phyloP scores from a whole-genome alignment of 164 flowering plant species.

The Umbellularia californica region DNA sequence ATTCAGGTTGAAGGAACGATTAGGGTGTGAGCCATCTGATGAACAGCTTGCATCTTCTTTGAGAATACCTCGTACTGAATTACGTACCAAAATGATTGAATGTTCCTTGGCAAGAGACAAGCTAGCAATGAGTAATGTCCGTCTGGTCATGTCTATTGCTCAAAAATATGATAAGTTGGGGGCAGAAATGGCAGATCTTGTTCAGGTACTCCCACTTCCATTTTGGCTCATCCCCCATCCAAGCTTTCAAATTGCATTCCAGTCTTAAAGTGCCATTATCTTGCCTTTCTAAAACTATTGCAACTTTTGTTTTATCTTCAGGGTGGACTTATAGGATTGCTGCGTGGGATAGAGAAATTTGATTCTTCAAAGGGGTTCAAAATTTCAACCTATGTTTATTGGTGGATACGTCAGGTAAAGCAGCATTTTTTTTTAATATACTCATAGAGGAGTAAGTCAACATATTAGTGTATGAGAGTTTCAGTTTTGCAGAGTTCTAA shows the following conservation, averaged over 20 bases:
- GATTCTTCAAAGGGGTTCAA: constrained; percentile 94
- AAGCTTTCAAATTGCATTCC: not conserved
- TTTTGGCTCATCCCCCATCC: not conserved
- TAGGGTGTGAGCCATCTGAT: constrained; percentile 86
- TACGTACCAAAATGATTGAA: constrained; percentile 56
- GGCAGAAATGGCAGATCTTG: constrained; percentile 88
- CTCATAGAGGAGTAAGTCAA: not conserved
- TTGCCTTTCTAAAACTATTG: not conserved
- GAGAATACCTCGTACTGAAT: constrained; percentile 58
- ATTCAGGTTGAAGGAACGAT: constrained; percentile 62
- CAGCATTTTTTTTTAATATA: constrained; percentile 1
- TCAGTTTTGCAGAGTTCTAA: not conserved
- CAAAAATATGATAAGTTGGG: constrained; percentile 86
- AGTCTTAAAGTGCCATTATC: not conserved
- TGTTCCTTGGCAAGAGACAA: constrained; percentile 83
- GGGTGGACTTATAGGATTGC: constrained; percentile 93
- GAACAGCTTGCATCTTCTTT: constrained; percentile 79
- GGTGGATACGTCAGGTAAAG: constrained; percentile 98
- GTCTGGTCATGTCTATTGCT: constrained; percentile 92
- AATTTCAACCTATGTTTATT: constrained; percentile 94
- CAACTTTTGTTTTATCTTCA: constrained; percentile 18
- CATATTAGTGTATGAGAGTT: too few relatives aligned
- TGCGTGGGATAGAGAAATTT: constrained; percentile 96
- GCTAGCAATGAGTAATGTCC: constrained; percentile 93
- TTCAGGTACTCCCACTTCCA: constrained; percentile 55